Percentiles rank a stretch among this genome's conserved stretches.
Conservation (phyloP, 2,329 filamentous ascomycete genomes). For the Reticulascus tulasneorum region DNA sequence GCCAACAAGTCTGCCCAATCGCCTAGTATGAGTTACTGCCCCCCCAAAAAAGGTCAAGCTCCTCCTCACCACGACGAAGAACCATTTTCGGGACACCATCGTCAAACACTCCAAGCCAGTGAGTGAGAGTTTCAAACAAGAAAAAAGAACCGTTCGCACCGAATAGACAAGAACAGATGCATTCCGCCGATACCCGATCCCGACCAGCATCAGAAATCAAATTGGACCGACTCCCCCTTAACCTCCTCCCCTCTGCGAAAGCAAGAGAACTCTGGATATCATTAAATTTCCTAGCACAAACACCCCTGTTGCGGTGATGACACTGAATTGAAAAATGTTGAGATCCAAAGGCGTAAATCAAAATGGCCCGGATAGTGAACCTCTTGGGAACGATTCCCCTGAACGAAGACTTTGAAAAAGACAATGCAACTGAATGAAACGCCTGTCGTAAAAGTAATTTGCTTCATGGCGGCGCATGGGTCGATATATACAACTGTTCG, state of each 20-base stretch:
- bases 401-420: constrained; percentile 1
- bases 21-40: too few relatives aligned
- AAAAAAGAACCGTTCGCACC: constrained; percentile 5
- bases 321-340: constrained; percentile 1
- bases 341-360: constrained; percentile 8
- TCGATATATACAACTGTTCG: constrained; percentile 13
- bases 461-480: constrained; percentile 8
- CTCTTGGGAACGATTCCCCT: not conserved
- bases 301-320: constrained; percentile 4
- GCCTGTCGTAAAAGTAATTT: constrained; percentile 6
- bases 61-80: too few relatives aligned
- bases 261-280: constrained; percentile 15
- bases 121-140: constrained; percentile 3
- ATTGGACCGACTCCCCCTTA: too few relatives aligned
- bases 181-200: constrained; percentile 4
- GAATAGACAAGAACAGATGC: constrained; percentile 4
- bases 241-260: constrained; percentile 9
- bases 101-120: constrained; percentile 4
- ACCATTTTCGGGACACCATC: too few relatives aligned
- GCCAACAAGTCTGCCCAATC: too few relatives aligned
- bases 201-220: constrained; percentile 8
- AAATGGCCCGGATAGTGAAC: constrained; percentile 1
- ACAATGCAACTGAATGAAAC: constrained; percentile 7
- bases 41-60: too few relatives aligned
- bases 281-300: constrained; percentile 11